Evolutionary conservation across 352 stramenopile genomes (phyloP), one percentile per base, ranked within the genome.

Genomic region (Phytophthora crassamura): DNA sequence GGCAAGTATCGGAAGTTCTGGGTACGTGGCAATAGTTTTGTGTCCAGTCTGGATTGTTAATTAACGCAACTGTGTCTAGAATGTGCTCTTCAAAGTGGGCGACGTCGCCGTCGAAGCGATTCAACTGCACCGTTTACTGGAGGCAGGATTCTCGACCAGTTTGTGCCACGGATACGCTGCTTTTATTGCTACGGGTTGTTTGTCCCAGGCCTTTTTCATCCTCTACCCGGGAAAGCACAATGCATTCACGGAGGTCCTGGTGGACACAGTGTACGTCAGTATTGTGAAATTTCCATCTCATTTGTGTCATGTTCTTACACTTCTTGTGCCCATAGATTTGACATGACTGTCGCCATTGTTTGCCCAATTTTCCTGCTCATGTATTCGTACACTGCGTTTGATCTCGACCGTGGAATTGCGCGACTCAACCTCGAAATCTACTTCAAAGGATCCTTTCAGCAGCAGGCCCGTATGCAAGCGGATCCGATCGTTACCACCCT

Each of bases 221-320:
- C n/a, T 69, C 6, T 10, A 32, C 18, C 50, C 50, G 7, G 5
- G 18, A 0, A 28, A 18, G 35, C 35, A 38, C 32, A 59, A 38
- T 0, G 60, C 60, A 4, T 69, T 69, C 14, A 45, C 40, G 2
- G 52, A 69, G 34, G 41, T 69, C 2, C 38, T 69, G 16, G 41
- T 64, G 8, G 61, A 63, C 14, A 54, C 52, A 25, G n/a, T 69
- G 52, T 64, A 59, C 30, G 61, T n/a, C n/a, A n/a, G n/a, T n/a
- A n/a, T n/a, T n/a, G n/a, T n/a, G n/a, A n/a, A n/a, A n/a, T n/a
- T n/a, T n/a, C n/a, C n/a, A n/a, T n/a, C n/a, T n/a, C n/a, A n/a
- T 59, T 20, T 8, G 11, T 14, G 11, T n/a, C 3, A 5, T 56
- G 34, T n/a, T 18, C 11, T 15, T n/a, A 30, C 47, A 47, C n/a